Evolutionary conservation across 176 grass and related monocot genomes (phyloP).

Genomic region (Secale cereale): DNA sequence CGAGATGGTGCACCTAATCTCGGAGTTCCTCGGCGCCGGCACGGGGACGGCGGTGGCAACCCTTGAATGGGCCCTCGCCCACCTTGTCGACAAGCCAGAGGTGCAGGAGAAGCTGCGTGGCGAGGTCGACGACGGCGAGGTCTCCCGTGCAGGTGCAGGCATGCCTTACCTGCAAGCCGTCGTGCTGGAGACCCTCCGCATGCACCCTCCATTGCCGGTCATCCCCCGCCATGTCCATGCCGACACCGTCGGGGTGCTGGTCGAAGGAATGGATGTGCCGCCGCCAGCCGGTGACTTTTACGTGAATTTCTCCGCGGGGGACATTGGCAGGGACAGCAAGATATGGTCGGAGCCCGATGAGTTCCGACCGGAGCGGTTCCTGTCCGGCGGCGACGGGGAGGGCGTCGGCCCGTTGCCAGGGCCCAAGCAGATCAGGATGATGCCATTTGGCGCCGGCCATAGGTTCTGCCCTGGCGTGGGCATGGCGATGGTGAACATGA

Average conservation of each 20-base stretch:
- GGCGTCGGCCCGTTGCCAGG: background rate
- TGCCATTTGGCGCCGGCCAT: constrained; percentile 2
- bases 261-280: background rate
- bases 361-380: no score
- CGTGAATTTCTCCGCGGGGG: background rate
- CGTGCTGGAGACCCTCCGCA: background rate
- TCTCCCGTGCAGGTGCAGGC: background rate
- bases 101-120: background rate
- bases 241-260: background rate
- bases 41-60: background rate
- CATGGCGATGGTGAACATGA: background rate
- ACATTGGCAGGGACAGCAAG: background rate
- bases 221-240: background rate
- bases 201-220: background rate
- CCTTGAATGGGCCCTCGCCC: background rate
- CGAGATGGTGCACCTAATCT: background rate
- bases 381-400: no score
- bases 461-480: background rate
- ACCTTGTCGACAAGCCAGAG: background rate
- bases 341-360: background rate
- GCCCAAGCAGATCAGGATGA: constrained; percentile 8
- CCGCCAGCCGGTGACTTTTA: background rate
- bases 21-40: background rate
- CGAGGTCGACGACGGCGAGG: background rate
- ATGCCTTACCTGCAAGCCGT: background rate